phyloP scores from a whole-genome alignment of 2,329 filamentous ascomycete genomes.

The Ophiostoma sp. region DNA sequence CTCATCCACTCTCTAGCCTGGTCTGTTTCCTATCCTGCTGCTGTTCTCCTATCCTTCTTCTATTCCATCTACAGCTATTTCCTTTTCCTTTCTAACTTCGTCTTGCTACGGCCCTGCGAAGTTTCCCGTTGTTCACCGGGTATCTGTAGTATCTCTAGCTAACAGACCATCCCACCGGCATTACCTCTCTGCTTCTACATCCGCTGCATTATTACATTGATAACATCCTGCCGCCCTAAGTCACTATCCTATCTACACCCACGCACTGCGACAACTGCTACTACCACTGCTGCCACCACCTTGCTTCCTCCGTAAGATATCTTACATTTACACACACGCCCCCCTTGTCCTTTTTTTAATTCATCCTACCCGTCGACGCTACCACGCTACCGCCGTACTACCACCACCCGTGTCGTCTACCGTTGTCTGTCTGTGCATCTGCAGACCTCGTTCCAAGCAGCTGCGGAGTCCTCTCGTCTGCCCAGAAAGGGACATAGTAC shows the following conservation, averaged over 20 bases:
- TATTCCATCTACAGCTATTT: not conserved
- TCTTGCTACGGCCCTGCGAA: not conserved
- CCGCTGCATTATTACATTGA: too few species aligned
- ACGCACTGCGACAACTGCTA: not conserved
- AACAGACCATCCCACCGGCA: too few species aligned
- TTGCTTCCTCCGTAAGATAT: not conserved
- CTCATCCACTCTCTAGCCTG: not conserved
- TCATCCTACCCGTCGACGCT: slow-evolving; percentile 20
- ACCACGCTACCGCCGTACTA: slow-evolving; percentile 24
- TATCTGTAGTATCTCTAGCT: too few species aligned
- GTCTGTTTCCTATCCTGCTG: not conserved
- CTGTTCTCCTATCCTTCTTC: not conserved
- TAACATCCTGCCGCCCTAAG: too few species aligned
- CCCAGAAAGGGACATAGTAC: not conserved
- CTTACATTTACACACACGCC: not conserved
- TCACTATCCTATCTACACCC: too few species aligned
- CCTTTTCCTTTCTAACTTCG: not conserved
- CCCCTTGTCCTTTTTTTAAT: not conserved
- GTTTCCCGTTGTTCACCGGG: too few species aligned
- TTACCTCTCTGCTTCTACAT: too few species aligned
- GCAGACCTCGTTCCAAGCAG: not conserved
- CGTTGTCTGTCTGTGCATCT: slow-evolving; percentile 13
- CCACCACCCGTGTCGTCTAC: slow-evolving; percentile 17
- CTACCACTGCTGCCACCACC: not conserved
- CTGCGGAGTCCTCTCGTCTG: not conserved